Conservation (phyloP, 1,284 basidiomycete genomes). For the Papiliotrema fonsecae region DNA sequence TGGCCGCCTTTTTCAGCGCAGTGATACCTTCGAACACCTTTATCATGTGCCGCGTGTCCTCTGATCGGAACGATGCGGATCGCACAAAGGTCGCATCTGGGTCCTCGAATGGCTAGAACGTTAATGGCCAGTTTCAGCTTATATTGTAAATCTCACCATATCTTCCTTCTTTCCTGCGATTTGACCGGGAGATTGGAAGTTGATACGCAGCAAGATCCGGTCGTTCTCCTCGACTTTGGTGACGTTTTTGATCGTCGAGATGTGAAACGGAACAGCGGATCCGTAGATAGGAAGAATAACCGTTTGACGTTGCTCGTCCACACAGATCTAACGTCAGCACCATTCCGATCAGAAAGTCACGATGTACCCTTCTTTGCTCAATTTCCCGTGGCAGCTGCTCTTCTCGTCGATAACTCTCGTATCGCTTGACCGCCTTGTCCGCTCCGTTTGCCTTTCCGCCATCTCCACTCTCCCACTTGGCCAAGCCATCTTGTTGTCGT, state of each 20-base stretch:
- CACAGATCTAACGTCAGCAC: slow-evolving; percentile 61
- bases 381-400: slow-evolving; percentile 76
- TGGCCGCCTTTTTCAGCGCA: slow-evolving; percentile 91
- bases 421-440: slow-evolving; percentile 88
- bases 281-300: slow-evolving; percentile 91
- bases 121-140: not conserved
- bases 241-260: slow-evolving; percentile 96
- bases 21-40: slow-evolving; percentile 87
- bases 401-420: slow-evolving; percentile 96
- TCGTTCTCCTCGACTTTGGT: slow-evolving; percentile 97
- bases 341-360: not conserved
- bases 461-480: slow-evolving; percentile 64
- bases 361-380: slow-evolving; percentile 66
- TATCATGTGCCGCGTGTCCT: slow-evolving; percentile 83
- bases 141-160: slow-evolving; percentile 55
- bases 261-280: slow-evolving; percentile 95
- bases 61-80: slow-evolving; percentile 88
- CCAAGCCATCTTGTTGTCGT: slow-evolving; percentile 76
- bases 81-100: slow-evolving; percentile 95
- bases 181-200: slow-evolving; percentile 98
- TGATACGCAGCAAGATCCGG: slow-evolving; percentile 90
- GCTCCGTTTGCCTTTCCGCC: slow-evolving; percentile 59
- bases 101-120: slow-evolving; percentile 82
- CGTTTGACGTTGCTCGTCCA: slow-evolving; percentile 85
- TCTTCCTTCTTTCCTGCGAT: slow-evolving; percentile 98